These are phyloP conservation scores for Xylaria acuta DNA, from an alignment of 495 filamentous ascomycete genomes.

Conservation along the genomic window DNA sequence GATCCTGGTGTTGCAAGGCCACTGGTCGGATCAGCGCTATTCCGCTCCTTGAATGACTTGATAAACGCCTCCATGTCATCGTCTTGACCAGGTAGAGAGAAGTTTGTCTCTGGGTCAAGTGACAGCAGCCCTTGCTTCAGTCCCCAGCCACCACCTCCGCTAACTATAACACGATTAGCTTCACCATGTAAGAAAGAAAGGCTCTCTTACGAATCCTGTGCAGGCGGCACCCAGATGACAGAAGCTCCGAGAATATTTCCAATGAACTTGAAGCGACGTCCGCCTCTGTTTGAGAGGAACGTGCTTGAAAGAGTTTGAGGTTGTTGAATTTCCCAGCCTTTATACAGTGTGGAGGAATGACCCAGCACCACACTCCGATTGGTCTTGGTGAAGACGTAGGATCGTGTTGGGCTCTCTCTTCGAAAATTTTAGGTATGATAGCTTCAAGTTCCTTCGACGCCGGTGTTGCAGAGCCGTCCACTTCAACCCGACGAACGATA, in stretches of 20 bases:
- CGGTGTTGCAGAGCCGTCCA: constrained; percentile 58
- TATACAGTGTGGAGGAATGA: constrained; percentile 53
- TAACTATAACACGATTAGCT: constrained; percentile 57
- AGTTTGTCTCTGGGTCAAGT: constrained; percentile 71
- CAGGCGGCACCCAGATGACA: constrained; percentile 59
- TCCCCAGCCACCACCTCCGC: constrained; percentile 92
- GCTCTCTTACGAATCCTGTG: constrained; percentile 62
- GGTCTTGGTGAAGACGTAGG: constrained; percentile 43
- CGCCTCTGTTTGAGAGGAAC: constrained; percentile 33
- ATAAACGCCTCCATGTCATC: constrained; percentile 41
- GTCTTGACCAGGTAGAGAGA: constrained; percentile 36
- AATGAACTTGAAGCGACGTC: constrained; percentile 28
- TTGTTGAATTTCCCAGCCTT: constrained; percentile 29
- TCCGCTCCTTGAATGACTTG: constrained; percentile 35
- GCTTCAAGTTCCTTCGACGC: constrained; percentile 80
- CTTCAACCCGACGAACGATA: constrained; percentile 73
- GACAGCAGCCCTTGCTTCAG: constrained; percentile 83
- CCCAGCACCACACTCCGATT: constrained; percentile 78
- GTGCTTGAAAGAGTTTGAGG: constrained; percentile 28
- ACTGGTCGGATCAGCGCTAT: constrained; percentile 30
- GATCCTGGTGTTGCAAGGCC: constrained; percentile 51
- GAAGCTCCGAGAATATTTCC: constrained; percentile 35
- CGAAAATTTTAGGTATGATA: constrained; percentile 66
- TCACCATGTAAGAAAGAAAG: constrained; percentile 17
- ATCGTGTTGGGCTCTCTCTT: constrained; percentile 37